Evolutionary conservation across 306 rosid genomes (phyloP), one percentile per base, ranked within the genome.

Genomic region (Amphicarpaea edgeworthii): DNA sequence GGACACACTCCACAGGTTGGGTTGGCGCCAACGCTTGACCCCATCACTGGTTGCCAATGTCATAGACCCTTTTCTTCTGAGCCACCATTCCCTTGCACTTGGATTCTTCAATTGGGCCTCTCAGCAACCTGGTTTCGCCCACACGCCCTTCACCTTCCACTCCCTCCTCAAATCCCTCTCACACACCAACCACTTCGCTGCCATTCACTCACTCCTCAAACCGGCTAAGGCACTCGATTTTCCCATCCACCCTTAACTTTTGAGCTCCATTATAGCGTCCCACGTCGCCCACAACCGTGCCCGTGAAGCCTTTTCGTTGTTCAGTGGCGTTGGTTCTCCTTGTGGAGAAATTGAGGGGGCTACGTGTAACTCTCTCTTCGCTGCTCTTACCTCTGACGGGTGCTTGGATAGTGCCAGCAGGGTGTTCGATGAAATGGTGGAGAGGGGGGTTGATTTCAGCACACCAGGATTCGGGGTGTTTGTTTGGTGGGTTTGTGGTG

Each of bases 51-150:
- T 95, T 3, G 86, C 97, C 62, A 77, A 81, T 41, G 91, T 92
- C 21, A 95, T 95, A 83, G 96, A 92, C 59, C 97, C 98, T 19
- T 87, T 84, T 71, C 98, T 95, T 37, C 90, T 95, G 51, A 7
- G 28, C 41, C 97, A 95, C 85, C 92, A 87, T 54, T 89, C 93
- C 1, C 96, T 95, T 37, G 91, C 98, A 12, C 85, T 94, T 23
- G 96, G 97, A 37, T 92, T 94, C 90, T 94, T 95, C 91, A 85
- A 89, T 67, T 95, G 98, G 97, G 95, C 91, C 68, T 86, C 98
- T 47, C 96, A 95, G 75, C 96, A 89, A 42, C 98, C 97, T 2
- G 83, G 86, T 6, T 95, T 90, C 78, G 11, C 75, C 9, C 98
- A 92, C 86, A 81, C 85, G 7, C 65, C 92, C 4, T 7, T 50